These are phyloP conservation scores for Aspergillus tubingensis DNA, from an alignment of 2,329 filamentous ascomycete genomes.

Conservation along the genomic window DNA sequence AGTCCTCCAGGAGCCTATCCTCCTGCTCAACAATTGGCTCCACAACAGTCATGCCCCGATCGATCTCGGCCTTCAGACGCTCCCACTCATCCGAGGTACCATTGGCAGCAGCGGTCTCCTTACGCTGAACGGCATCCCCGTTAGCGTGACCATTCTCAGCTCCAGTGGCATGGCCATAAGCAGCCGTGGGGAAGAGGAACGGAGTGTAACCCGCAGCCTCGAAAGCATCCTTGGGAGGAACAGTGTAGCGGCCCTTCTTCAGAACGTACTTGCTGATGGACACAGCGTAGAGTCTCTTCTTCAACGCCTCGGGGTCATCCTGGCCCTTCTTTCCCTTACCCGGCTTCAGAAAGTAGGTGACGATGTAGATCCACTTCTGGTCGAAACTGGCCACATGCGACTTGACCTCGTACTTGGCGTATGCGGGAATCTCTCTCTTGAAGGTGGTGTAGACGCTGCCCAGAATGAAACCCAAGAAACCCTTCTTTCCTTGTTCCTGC, in stretches of 20 bases:
- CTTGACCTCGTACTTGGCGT: constrained; percentile 71
- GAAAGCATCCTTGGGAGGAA: constrained; percentile 75
- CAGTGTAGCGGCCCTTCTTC: constrained; percentile 75
- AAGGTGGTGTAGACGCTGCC: constrained; percentile 72
- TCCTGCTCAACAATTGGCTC: constrained; percentile 30
- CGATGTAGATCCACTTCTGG: constrained; percentile 74
- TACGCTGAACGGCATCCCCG: constrained; percentile 6
- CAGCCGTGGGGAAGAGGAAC: constrained; percentile 26
- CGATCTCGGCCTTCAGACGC: constrained; percentile 56
- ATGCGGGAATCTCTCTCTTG: constrained; percentile 68
- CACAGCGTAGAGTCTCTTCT: constrained; percentile 67
- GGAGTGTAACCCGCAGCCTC: constrained; percentile 72
- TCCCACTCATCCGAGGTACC: constrained; percentile 55
- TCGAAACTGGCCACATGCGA: constrained; percentile 70
- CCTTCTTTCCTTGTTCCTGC: constrained; percentile 49
- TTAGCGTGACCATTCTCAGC: constrained; percentile 19
- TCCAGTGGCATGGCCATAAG: constrained; percentile 20
- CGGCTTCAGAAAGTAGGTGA: constrained; percentile 68
- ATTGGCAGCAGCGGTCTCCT: constrained; percentile 22
- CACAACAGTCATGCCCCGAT: constrained; percentile 54
- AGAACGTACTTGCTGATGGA: constrained; percentile 76
- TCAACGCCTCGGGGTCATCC: constrained; percentile 37
- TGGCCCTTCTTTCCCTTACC: constrained; percentile 29
- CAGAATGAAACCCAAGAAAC: constrained; percentile 63
- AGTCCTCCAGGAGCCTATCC: constrained; percentile 21